Evolutionary conservation across 345 rosid species (phyloP).

Genomic region (Rhodamnia argentea): DNA sequence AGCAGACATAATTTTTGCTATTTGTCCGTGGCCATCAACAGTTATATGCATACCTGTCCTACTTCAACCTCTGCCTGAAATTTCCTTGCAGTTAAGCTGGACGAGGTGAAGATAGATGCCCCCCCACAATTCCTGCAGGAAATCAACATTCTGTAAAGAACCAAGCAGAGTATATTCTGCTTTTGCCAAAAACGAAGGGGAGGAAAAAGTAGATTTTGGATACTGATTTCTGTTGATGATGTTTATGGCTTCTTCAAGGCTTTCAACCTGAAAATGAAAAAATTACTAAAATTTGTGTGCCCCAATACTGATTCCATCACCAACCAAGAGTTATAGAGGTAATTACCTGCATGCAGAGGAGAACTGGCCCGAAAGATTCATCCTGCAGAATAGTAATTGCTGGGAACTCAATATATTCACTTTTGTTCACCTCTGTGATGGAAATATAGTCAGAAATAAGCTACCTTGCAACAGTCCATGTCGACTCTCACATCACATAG

Average conservation of each 20-base stretch:
- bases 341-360: constrained; percentile 47
- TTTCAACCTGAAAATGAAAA: constrained; percentile 20
- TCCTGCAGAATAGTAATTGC: constrained; percentile 21
- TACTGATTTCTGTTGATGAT: constrained; percentile 48
- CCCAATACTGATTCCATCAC: neutral
- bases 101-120: constrained; percentile 78
- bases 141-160: neutral
- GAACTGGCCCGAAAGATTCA: constrained; percentile 43
- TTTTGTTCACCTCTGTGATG: neutral
- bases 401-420: neutral
- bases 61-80: constrained; percentile 88
- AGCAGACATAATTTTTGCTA: neutral
- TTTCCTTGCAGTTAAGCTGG: constrained; percentile 88
- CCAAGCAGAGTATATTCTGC: neutral
- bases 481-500: constrained; percentile 34
- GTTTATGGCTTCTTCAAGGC: constrained; percentile 45
- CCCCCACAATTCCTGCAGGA: constrained; percentile 71
- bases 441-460: neutral
- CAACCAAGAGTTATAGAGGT: neutral
- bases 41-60: constrained; percentile 50
- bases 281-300: neutral
- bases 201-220: neutral
- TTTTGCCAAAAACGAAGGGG: neutral
- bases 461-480: constrained; percentile 66
- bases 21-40: neutral